Evolutionary conservation across 805 yeast species (phyloP), one percentile per base, ranked within the genome.

Genomic region (Scheffersomyces coipomensis): DNA sequence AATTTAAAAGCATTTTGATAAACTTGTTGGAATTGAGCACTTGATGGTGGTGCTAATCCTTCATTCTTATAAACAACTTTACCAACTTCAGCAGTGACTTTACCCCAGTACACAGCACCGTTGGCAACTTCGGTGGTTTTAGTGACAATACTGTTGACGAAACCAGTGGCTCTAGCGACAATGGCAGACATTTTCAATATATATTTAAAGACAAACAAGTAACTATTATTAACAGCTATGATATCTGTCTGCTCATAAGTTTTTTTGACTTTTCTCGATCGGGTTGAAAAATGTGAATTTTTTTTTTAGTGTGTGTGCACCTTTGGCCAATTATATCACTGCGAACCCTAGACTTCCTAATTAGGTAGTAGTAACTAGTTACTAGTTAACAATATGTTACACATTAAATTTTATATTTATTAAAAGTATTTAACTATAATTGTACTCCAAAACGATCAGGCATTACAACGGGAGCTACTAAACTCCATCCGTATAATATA

Each of bases 41-140:
- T 55, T 30, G 88, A 62, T 55, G 99, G 99, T 48, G 98, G 98
- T 46, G 95, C 87, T 54, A 93, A 72, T 48, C 89, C 95, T 73
- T 93, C 99, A 68, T 86, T 85, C 60, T 82, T 70, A 79, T 91
- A 93, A 46, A 93, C 86, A 66, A 80, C 78, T 68, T 85, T 85
- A 44, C 76, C 80, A 52, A 81, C 61, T 64, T 81, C 86, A 46
- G 74, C 80, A 39, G 69, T 60, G 44, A 81, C 87, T 70, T 81
- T 81, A 41, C 81, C 71, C 86, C 93, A 93, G 85, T 88, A 93
- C 43, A 87, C 64, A 42, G 90, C 73, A 46, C 72, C 54, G 68
- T 83, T 77, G 50, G 66, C 57, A 24, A 63, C 51, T 48, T 64
- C 62, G 37, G 66, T 60, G 42, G 73, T 52, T 53, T 62, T 67